Evolutionary conservation across 768 basidiomycete genomes (phyloP), one percentile per base, ranked within the genome.

Genomic region (Symmetrospora coprosmae): DNA sequence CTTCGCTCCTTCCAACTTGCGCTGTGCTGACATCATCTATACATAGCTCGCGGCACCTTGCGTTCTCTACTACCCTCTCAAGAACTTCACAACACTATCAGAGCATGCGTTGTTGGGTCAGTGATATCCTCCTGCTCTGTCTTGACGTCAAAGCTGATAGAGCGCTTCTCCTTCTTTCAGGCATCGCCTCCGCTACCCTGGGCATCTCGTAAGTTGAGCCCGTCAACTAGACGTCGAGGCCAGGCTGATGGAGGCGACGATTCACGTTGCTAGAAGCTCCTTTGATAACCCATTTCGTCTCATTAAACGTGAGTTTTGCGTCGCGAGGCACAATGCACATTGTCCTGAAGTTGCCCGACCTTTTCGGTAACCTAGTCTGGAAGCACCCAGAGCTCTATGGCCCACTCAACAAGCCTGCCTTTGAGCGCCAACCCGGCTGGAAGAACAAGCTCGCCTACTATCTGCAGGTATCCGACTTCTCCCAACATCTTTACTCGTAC

Each of bases 361-460:
- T 33, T 25, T n/a, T 2, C 11, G 9, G 30, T 2, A 1, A 11
- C 4, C 2, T 35, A 67, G 62, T 68, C 5, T 62, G 56, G 1
- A 62, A 64, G 3, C 53, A 65, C 19, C 55, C 65, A n/a, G 61
- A 64, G 14, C 37, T 43, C 8, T 70, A 67, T 43, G 69, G 69
- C 2, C 66, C 67, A 14, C 61, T 70, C 2, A 58, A 65, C 45
- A 64, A 67, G 34, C 41, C 63, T 6, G 43, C 19, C 23, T 31
- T 52, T 19, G 21, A 25, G n/a, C 65, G 64, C 64, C 64, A 65
- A 30, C 27, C 51, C 39, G 64, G 65, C 46, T 64, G 33, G 21
- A 65, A 45, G 30, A 65, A n/a, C n/a, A n/a, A n/a, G n/a, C n/a
- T n/a, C n/a, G n/a, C n/a, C n/a, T n/a, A n/a, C n/a, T n/a, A n/a